Evolutionary conservation across 805 yeast species (phyloP), one percentile per base, ranked within the genome.

Genomic region (Ogataea pilisensis): DNA sequence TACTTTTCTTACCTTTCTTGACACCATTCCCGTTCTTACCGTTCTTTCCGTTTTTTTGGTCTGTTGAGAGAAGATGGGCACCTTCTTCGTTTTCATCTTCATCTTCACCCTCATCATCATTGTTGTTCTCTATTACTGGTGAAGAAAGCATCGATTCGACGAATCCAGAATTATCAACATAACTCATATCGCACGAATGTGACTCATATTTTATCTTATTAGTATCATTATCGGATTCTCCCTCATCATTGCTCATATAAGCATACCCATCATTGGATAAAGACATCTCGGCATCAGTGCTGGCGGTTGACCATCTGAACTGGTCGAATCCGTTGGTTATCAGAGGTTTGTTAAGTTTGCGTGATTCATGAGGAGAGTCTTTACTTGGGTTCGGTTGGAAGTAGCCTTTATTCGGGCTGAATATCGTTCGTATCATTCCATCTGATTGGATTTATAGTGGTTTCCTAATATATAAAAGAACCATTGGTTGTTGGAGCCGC

Each of bases 281-380:
- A 20, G 11, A 13, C 3, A 5, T 30, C 18, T 18, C 11, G 5
- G 12, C 19, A 14, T 12, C 29, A n/a, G 20, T 40, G 19, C 39
- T 31, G 11, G 12, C 24, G 1, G 40, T 43, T 2, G 49, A 49
- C 72, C 75, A 69, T n/a, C 59, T 48, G 17, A 73, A 55, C 30
- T 51, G 62, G 42, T 71, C 75, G 47, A 73, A 68, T 12, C 78
- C 79, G 49, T 64, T 63, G 2, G 66, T 60, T 6, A 48, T 34
- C n/a, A 55, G 16, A 1, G 38, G 32, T 16, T 20, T 35, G 3
- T 27, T 28, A 6, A 40, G 33, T 7, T 13, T 25, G 11, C 33
- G 22, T 2, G 54, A 41, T 12, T 35, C 41, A 17, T 49, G 43
- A 5, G 50, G 50, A 1, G 44, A 35, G 2, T 43, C 50, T 29